Evolutionary conservation across 805 yeast species (phyloP), one percentile per base, ranked within the genome.

Genomic region (Phaffomyces thermotolerans): DNA sequence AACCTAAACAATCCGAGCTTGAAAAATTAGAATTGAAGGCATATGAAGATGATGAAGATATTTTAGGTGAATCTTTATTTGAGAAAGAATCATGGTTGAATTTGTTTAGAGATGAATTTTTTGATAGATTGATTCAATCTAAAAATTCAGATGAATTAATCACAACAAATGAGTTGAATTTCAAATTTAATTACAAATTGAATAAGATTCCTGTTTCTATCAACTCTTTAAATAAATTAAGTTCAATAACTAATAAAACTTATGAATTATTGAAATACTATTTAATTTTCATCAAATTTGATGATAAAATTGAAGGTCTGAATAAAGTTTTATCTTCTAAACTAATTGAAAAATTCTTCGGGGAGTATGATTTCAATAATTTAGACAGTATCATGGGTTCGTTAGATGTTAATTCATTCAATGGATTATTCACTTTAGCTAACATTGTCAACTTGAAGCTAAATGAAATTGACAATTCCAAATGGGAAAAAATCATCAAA

Each of bases 1-100:
- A 76, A 51, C 68, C 74, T 13, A 68, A 73, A 59, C 75, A 75
- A 51, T 69, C 72, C 49, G 81, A 76, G 27, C 74, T 73, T 27
- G 74, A 82, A 46, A 69, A 73, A 38, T 64, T 69, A 3, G 63
- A 65, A 42, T 56, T 68, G 14, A 49, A 60, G 23, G 71, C 73
- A 1, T 66, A 63, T 34, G 46, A 43, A 6, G 70, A 72, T 15
- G 86, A 80, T 46, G 61, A 64, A 6, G 90, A 84, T 65, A 72
- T 78, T 3, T 71, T 80, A 49, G 91, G 88, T 30, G 69, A 70
- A 24, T 63, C 66, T 33, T 57, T 71, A 33, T 50, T 61, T 49
- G 37, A 54, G 3, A 53, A 64, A 30, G 54, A 65, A 34, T 57
- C 67, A 15, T 69, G 79, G 40, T 52, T 80, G 39, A 71, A 67